A percentile compares a stretch with the other conserved stretches of the same genome.
Evolutionary conservation across 495 filamentous ascomycete genomes (phyloP).

Genomic region (Penicillium canescens): DNA sequence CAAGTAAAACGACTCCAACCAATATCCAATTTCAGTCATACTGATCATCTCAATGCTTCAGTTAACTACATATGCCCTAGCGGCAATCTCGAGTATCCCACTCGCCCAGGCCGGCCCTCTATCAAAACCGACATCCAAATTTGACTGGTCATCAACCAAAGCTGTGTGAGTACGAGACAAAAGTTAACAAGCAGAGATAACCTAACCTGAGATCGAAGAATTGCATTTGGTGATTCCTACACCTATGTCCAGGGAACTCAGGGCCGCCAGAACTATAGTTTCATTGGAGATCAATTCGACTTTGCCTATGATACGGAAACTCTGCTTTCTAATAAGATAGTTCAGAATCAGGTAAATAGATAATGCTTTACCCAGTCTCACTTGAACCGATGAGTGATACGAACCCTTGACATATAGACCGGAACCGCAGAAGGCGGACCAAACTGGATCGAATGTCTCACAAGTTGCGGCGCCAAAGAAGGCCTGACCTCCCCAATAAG

Average conservation of each 20-base stretch:
- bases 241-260: slow-evolving; percentile 53
- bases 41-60: slow-evolving; percentile 2
- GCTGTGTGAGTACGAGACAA: slow-evolving; percentile 22
- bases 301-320: slow-evolving; percentile 37
- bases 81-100: not conserved
- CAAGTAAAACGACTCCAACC: not conserved
- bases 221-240: slow-evolving; percentile 59
- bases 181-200: not conserved
- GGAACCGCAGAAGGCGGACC: slow-evolving; percentile 49
- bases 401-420: slow-evolving; percentile 12
- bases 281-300: slow-evolving; percentile 47
- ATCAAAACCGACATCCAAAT: slow-evolving; percentile 12
- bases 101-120: slow-evolving; percentile 5
- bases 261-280: slow-evolving; percentile 48
- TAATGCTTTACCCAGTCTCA: too few species aligned
- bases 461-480: slow-evolving; percentile 39
- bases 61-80: not conserved
- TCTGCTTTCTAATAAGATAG: slow-evolving; percentile 47
- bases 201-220: slow-evolving; percentile 14
- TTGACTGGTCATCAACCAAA: slow-evolving; percentile 34
- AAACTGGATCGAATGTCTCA: slow-evolving; percentile 53
- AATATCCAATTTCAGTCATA: not conserved
- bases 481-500: slow-evolving; percentile 36
- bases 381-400: not conserved
- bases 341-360: slow-evolving; percentile 46